Conservation (phyloP, 352 stramenopile species). For the Globisporangium paddicum region DNA sequence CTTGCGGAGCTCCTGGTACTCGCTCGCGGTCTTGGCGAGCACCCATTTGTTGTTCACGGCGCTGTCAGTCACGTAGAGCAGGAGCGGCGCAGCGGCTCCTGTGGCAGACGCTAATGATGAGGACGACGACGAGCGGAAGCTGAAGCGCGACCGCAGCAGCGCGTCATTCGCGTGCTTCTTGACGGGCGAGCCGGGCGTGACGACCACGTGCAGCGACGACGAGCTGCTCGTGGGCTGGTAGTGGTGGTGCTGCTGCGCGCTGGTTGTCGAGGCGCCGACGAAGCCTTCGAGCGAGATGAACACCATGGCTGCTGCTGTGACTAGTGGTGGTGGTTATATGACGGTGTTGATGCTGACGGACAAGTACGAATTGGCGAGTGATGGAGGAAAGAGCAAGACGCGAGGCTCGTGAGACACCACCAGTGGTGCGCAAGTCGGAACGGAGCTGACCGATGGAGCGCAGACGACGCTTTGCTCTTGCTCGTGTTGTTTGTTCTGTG, state of each 20-base stretch:
- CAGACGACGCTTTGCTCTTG: too few species aligned
- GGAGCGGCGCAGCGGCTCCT: slow-evolving; percentile 26
- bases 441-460: neutral
- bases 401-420: slow-evolving; percentile 1
- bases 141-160: slow-evolving; percentile 9
- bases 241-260: neutral
- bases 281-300: slow-evolving; percentile 78
- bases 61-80: slow-evolving; percentile 75
- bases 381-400: neutral
- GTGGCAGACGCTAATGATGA: neutral
- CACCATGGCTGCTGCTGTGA: slow-evolving; percentile 44
- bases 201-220: slow-evolving; percentile 40
- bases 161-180: slow-evolving; percentile 26
- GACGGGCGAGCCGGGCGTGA: slow-evolving; percentile 57
- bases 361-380: neutral
- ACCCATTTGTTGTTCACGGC: slow-evolving; percentile 68
- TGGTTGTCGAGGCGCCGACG: slow-evolving; percentile 12
- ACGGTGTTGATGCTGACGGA: neutral
- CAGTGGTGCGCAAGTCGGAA: neutral
- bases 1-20: slow-evolving; percentile 44
- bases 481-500: too few species aligned
- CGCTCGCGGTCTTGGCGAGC: slow-evolving; percentile 40
- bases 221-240: slow-evolving; percentile 11
- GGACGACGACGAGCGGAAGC: neutral
- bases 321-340: neutral